A percentile compares a stretch with the other conserved stretches of the same genome.
phyloP scores from a whole-genome alignment of 768 basidiomycete species.

The Mycena maculata region DNA sequence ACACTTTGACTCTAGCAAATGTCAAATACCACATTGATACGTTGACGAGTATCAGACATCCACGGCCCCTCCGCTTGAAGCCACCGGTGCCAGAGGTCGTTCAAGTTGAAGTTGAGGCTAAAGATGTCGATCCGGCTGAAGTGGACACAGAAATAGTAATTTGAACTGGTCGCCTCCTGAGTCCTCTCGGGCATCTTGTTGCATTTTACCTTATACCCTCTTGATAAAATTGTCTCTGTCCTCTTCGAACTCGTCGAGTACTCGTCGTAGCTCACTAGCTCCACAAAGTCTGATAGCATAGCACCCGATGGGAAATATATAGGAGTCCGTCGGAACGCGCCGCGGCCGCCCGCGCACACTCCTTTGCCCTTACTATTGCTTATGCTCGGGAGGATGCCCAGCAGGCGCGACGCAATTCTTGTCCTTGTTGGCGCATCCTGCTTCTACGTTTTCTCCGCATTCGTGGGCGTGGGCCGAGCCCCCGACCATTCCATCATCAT shows the following conservation, averaged over 20 bases:
- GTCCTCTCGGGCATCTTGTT: no score
- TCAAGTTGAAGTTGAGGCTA: not conserved
- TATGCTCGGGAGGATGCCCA: slow-evolving; percentile 47
- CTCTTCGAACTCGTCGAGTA: no score
- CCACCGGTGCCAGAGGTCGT: not conserved
- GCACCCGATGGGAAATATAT: no score
- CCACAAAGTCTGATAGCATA: no score
- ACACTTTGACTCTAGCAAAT: not conserved
- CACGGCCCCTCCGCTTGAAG: slow-evolving; percentile 4
- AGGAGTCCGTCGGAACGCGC: no score
- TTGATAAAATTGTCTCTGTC: no score
- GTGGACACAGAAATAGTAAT: no score
- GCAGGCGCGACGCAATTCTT: slow-evolving; percentile 59
- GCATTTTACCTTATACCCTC: no score
- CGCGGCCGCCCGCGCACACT: no score
- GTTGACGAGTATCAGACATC: not conserved
- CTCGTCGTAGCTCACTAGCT: no score
- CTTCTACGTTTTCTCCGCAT: slow-evolving; percentile 56
- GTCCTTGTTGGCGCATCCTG: slow-evolving; percentile 58
- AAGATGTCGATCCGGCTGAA: no score
- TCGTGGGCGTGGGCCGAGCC: slow-evolving; percentile 40
- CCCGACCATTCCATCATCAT: slow-evolving; percentile 41
- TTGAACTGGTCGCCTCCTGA: no score
- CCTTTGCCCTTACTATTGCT: not conserved
- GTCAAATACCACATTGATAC: not conserved